Evolutionary conservation across 805 yeast species (phyloP), one percentile per base, ranked within the genome.

Genomic region (Schizosaccharomyces cryophilus): DNA sequence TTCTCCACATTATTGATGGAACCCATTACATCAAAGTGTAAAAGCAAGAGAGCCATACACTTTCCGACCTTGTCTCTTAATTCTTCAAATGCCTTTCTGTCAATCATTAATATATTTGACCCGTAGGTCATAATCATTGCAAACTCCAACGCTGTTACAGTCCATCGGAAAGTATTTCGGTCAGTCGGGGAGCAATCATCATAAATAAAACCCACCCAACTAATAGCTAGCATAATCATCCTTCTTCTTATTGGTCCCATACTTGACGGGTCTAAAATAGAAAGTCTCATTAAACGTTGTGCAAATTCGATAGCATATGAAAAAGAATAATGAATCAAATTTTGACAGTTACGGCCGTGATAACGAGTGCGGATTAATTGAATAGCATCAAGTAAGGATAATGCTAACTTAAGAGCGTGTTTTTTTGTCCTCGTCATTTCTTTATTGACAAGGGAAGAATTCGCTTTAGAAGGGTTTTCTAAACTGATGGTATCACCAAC

Each of bases 1-100:
- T 45, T n/a, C 26, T 45, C 51, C 51, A 45, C 26, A 45, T 4
- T 11, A 4, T 45, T n/a, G 67, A 97, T 78, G 0, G 96, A 96
- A 59, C 97, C 97, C 96, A 90, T 93, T 61, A 93, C 88, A 72
- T 93, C 98, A 68, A 93, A 93, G 72, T 93, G 97, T 0, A 96
- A 87, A 64, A 93, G 90, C 63, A 93, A 75, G 60, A 93, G 74
- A 1, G 96, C 83, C 88, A 93, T 87, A 72, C 96, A 88, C 0
- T 95, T 85, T 0, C 96, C 94, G 58, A 93, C 95, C 68, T 87
- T 87, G 60, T 80, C 77, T 66, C 88, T 82, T 64, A 93, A 73
- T 47, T 76, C 72, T 62, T 78, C 73, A 68, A 89, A 93, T 67
- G 87, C 88, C 30, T 80, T 85, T 64, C 86, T 85, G 62, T 80